phyloP scores from a whole-genome alignment of 257 asterid species.

The Lycium barbarum region DNA sequence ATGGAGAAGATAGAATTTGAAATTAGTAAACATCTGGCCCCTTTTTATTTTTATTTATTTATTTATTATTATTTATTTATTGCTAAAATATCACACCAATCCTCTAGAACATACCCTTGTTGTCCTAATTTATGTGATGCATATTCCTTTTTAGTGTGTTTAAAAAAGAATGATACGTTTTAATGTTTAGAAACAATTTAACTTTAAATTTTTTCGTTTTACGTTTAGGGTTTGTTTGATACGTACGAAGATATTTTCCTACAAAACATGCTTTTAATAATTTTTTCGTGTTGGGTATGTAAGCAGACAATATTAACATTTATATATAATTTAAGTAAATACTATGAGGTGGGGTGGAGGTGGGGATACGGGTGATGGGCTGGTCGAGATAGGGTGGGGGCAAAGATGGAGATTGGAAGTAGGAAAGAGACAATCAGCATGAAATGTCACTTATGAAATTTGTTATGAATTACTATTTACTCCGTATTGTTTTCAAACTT shows the following conservation, averaged over 20 bases:
- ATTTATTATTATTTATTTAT: neutral
- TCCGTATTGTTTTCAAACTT: too few species aligned
- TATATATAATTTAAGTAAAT: neutral
- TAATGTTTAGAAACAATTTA: neutral
- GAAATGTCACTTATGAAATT: neutral
- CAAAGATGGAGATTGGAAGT: neutral
- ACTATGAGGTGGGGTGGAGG: rapidly evolving
- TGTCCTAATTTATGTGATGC: neutral
- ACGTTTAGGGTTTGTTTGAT: neutral
- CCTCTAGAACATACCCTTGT: neutral
- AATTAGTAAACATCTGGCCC: neutral
- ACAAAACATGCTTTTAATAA: too few species aligned
- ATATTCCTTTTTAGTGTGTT: neutral
- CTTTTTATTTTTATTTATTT: neutral
- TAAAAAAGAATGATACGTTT: neutral
- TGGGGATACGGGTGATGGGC: neutral
- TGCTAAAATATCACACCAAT: too few species aligned
- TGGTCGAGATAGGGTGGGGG: too few species aligned
- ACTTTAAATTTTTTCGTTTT: neutral
- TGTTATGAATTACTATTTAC: neutral
- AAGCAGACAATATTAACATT: neutral
- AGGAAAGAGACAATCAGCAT: neutral
- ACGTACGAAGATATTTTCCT: neutral
- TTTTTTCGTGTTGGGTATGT: too few species aligned
- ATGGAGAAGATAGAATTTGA: slow-evolving; percentile 27